Conservation (phyloP, 768 basidiomycete genomes). For the Termitomyces sp. region DNA sequence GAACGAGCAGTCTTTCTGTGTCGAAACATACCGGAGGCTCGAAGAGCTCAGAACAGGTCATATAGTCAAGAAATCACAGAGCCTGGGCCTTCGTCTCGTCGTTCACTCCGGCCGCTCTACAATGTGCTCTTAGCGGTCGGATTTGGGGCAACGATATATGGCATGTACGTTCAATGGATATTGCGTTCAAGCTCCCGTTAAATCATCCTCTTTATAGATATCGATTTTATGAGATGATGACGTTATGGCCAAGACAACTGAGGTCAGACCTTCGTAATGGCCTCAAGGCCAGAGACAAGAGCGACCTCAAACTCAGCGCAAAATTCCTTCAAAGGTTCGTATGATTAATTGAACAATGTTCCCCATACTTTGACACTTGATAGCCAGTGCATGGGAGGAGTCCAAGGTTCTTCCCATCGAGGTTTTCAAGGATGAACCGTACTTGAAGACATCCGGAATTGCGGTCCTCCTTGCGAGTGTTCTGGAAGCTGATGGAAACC, state of each 20-base stretch:
- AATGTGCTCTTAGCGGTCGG: constrained; percentile 25
- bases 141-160: constrained; percentile 24
- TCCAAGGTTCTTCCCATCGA: constrained; percentile 38
- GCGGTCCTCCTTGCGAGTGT: constrained; percentile 56
- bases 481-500: constrained; percentile 35
- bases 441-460: constrained; percentile 65
- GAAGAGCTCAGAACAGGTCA: neutral
- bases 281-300: constrained; percentile 54
- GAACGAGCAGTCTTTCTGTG: neutral
- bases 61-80: neutral
- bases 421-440: constrained; percentile 36
- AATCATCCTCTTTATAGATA: constrained; percentile 28
- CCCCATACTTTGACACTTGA: constrained; percentile 7
- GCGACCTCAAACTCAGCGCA: constrained; percentile 45
- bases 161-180: constrained; percentile 21
- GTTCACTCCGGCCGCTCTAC: constrained; percentile 18
- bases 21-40: neutral
- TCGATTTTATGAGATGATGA: constrained; percentile 50
- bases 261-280: constrained; percentile 61
- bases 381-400: constrained; percentile 49
- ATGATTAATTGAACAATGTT: neutral
- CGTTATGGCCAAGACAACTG: constrained; percentile 62
- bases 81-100: constrained; percentile 25
- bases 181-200: constrained; percentile 1
- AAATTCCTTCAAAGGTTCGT: constrained; percentile 50